Percentiles rank a stretch among this genome's conserved stretches.
phyloP scores from a whole-genome alignment of 805 yeast species.

The Candida anglica region DNA sequence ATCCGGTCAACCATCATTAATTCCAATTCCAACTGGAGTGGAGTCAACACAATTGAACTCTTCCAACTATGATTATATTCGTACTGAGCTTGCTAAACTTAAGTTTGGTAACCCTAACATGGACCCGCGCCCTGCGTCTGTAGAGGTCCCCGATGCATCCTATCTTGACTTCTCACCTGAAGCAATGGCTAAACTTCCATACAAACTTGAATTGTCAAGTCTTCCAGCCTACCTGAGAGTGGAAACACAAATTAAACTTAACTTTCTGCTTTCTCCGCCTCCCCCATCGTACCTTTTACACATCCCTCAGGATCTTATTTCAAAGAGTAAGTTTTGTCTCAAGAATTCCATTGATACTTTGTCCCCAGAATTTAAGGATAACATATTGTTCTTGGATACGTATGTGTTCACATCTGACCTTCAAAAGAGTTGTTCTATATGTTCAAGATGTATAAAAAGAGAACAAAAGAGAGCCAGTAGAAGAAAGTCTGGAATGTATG shows the following conservation, averaged over 20 bases:
- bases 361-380: constrained; percentile 38
- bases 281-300: constrained; percentile 72
- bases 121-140: constrained; percentile 31
- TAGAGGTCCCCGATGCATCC: constrained; percentile 28
- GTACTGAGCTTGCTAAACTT: constrained; percentile 41
- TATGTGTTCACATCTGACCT: constrained; percentile 64
- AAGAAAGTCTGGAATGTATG: constrained; percentile 61
- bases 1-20: neutral
- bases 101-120: constrained; percentile 47
- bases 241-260: constrained; percentile 89
- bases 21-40: neutral
- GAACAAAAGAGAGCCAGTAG: constrained; percentile 93
- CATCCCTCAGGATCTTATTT: constrained; percentile 81
- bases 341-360: constrained; percentile 45
- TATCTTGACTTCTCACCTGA: constrained; percentile 35
- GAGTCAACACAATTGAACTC: neutral
- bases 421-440: constrained; percentile 60
- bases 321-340: constrained; percentile 80
- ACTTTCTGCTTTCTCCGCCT: constrained; percentile 65
- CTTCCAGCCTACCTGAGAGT: constrained; percentile 85
- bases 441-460: constrained; percentile 85
- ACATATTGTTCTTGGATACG: constrained; percentile 68
- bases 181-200: constrained; percentile 39
- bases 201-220: constrained; percentile 50
- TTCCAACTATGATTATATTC: constrained; percentile 2